Percentiles rank a stretch among this genome's conserved stretches.
Conservation (phyloP, 2,329 filamentous ascomycete species). For the Xylaria polymorpha region DNA sequence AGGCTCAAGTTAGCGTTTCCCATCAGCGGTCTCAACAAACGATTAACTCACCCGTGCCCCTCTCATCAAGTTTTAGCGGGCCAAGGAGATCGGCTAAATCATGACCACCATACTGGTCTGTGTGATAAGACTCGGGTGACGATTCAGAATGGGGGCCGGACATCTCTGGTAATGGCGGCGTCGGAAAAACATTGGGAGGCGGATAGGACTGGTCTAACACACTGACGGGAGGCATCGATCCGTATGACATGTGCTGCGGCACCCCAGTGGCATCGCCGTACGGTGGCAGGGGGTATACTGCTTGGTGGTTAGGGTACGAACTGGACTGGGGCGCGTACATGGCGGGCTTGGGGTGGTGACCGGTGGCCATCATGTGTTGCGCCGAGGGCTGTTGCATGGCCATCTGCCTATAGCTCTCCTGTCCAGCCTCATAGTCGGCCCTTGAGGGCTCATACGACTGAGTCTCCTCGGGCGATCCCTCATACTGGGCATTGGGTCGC, state of each 20-base stretch:
- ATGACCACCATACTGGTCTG: slow-evolving; percentile 74
- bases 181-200: slow-evolving; percentile 63
- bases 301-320: slow-evolving; percentile 60
- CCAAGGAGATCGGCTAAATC: slow-evolving; percentile 85
- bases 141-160: slow-evolving; percentile 53
- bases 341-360: slow-evolving; percentile 55
- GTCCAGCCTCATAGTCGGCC: slow-evolving; percentile 56
- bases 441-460: slow-evolving; percentile 63
- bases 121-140: slow-evolving; percentile 65
- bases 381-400: slow-evolving; percentile 59
- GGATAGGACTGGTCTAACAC: slow-evolving; percentile 65
- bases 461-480: slow-evolving; percentile 62
- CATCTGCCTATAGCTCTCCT: slow-evolving; percentile 65
- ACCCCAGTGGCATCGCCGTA: slow-evolving; percentile 60
- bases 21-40: neutral
- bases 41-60: slow-evolving; percentile 76
- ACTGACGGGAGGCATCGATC: slow-evolving; percentile 61
- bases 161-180: slow-evolving; percentile 61
- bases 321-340: slow-evolving; percentile 61
- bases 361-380: slow-evolving; percentile 57
- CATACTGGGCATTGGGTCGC: slow-evolving; percentile 83
- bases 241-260: slow-evolving; percentile 65
- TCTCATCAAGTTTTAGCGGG: slow-evolving; percentile 86
- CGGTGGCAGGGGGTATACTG: slow-evolving; percentile 60
- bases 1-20: slow-evolving; percentile 27